A percentile compares a stretch with the other conserved stretches of the same genome.
Evolutionary conservation across 148 eudicot species (phyloP).

Genomic region (Bassia scoparia): DNA sequence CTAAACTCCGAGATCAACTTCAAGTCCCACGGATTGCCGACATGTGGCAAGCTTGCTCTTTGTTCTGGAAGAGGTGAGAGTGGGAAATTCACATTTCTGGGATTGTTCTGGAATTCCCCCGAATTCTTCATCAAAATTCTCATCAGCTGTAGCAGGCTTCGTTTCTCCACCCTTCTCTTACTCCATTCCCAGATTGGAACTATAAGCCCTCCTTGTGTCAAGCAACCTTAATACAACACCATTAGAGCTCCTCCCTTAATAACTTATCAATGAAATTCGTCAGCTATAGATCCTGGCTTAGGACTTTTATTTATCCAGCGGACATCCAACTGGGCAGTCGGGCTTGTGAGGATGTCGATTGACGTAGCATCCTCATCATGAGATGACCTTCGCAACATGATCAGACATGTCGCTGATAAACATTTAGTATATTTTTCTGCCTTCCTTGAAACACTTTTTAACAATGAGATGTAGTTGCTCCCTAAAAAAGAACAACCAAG

Average conservation of each 20-base stretch:
- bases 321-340: conserved; percentile 54
- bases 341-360: conserved; percentile 29
- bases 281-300: conserved; percentile 23
- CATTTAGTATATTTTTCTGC: neutral
- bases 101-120: conserved; percentile 6
- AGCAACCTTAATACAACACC: conserved; percentile 17
- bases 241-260: conserved; percentile 9
- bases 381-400: conserved; percentile 22
- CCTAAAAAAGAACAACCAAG: conserved; percentile 17
- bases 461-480: conserved; percentile 1
- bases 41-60: conserved; percentile 2
- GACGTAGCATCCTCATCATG: conserved; percentile 33
- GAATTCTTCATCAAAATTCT: conserved; percentile 19
- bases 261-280: conserved; percentile 19
- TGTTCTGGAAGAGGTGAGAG: conserved; percentile 11
- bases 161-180: conserved; percentile 30
- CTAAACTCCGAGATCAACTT: conserved; percentile 20
- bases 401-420: conserved; percentile 32
- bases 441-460: neutral
- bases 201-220: conserved; percentile 12
- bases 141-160: conserved; percentile 25
- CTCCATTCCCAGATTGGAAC: conserved; percentile 28
- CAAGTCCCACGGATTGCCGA: neutral
- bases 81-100: conserved; percentile 9
- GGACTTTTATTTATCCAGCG: conserved; percentile 41